Evolutionary conservation across 768 basidiomycete species (phyloP), one percentile per base, ranked within the genome.

Genomic region (Auriscalpium orientale): DNA sequence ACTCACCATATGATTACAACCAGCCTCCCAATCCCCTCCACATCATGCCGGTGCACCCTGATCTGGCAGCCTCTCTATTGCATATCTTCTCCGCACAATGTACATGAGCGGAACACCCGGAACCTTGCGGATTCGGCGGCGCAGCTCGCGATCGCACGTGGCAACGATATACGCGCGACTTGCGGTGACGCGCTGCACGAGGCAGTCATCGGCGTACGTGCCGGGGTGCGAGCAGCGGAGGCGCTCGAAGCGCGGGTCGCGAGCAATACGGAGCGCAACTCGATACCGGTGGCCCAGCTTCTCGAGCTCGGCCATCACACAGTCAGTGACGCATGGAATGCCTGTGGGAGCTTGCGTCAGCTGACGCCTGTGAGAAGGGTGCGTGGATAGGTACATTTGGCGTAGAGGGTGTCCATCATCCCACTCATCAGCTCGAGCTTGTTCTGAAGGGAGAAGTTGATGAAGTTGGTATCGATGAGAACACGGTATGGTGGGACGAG

Each of bases 351-450:
- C 64, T 34, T 34, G 20, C 38, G 47, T 46, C 18, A 54, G 56
- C 51, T 35, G 44, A 52, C 38, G 63, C 38, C 44, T 22, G 46
- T 45, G 53, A 16, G 51, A 46, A 60, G 40, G 62, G 51, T 40
- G 38, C 33, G 6, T 18, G 34, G 55, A 43, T 37, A 70, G 82
- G 55, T 62, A 95, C 95, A 98, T 76, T 99, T 98, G 12, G 97
- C 97, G 71, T 91, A 97, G 15, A 98, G 76, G 66, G 93, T 95
- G 67, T 99, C 97, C 97, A 99, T 98, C 97, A 99, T 98, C n/a
- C 91, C 94, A 65, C 87, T 84, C 20, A 98, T 78, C 54, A 98
- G 79, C 70, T 99, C 97, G 61, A 99, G 74, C 70, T 98, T 97
- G 72, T 98, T 99, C 74, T 99, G 97, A 49, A 99, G 79, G 62